Evolutionary conservation across 495 filamentous ascomycete genomes (phyloP).

Genomic region (Penicillium manginii): DNA sequence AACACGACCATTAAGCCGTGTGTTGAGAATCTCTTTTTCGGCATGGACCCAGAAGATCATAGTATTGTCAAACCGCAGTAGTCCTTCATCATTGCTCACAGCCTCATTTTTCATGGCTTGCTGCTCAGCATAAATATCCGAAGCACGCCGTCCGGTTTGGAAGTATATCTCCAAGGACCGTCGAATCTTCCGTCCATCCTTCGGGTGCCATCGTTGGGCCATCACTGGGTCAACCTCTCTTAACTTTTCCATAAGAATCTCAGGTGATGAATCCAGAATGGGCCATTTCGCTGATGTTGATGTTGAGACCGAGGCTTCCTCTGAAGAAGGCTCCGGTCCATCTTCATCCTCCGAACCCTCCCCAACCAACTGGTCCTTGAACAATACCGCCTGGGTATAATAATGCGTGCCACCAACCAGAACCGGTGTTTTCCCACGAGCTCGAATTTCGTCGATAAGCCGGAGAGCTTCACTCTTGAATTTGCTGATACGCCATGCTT

Average conservation of each 20-base stretch:
- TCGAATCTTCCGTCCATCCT: conserved; percentile 85
- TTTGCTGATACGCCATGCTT: conserved; percentile 77
- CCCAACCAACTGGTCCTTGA: conserved; percentile 65
- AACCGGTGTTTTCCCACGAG: conserved; percentile 79
- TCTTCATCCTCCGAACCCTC: conserved; percentile 33
- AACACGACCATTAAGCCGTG: conserved; percentile 75
- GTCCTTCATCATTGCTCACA: conserved; percentile 28
- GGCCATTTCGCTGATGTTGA: conserved; percentile 57
- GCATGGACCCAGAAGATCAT: conserved; percentile 90
- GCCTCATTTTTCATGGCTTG: conserved; percentile 32
- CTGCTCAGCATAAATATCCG: conserved; percentile 87
- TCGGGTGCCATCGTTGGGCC: conserved; percentile 92
- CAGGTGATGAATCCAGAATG: conserved; percentile 70
- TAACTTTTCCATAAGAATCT: conserved; percentile 71
- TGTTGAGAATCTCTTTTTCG: conserved; percentile 62
- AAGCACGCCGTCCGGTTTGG: conserved; percentile 75
- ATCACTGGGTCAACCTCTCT: conserved; percentile 83
- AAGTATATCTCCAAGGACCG: conserved; percentile 90
- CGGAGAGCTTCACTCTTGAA: conserved; percentile 71
- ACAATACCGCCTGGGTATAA: conserved; percentile 87
- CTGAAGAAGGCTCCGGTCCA: conserved; percentile 18
- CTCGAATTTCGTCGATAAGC: conserved; percentile 76
- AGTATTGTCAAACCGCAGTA: conserved; percentile 55
- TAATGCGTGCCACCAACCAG: conserved; percentile 95
- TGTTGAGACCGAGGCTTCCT: conserved; percentile 6